Evolutionary conservation across 2,329 filamentous ascomycete genomes (phyloP), one percentile per base, ranked within the genome.

Genomic region (Pestalotiopsis fici): DNA sequence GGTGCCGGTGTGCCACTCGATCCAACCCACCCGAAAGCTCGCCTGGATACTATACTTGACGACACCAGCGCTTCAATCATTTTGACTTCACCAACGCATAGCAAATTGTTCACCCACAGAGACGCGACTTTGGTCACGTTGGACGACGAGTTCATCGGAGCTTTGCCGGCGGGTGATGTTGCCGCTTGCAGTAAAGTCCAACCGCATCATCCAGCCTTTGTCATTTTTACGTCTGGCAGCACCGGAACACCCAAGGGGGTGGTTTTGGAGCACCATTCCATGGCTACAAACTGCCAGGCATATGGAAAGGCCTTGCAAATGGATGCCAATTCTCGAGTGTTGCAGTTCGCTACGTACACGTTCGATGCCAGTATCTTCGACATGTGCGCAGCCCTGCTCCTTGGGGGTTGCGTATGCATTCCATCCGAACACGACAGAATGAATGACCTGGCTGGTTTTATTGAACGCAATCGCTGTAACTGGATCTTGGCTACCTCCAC

Each of bases 361-460:
- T 83, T 83, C 55, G 82, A 83, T 69, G 80, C 77, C 50, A 79
- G 77, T 28, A 71, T 82, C 3, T 74, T 76, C 61, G 80, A 82
- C 60, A 81, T 81, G 35, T 78, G 81, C 47, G 78, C 76, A 0
- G 79, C 80, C 3, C 72, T 83, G 13, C 71, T 78, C 27, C 70
- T 74, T 13, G 81, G 81, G 31, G 81, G 79, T 3, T 81, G 79
- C 64, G 75, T 83, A 4, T 83, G 81, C 63, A 75, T 83, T 7
- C 78, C 80, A 1, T 78, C 77, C 1, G 81, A 82, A 25, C 73
- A 78, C 12, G 75, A 81, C 39, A 76, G 80, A 11, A 72, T 81
- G 55, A 80, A 81, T 55, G 76, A 80, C 67, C 71, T 83, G 12
- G 71, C 74, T 4, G 74, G 73, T 23, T 76, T 73, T 35, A 73